phyloP scores from a whole-genome alignment of 805 yeast species.

The Tetrapisispora arboricola region DNA sequence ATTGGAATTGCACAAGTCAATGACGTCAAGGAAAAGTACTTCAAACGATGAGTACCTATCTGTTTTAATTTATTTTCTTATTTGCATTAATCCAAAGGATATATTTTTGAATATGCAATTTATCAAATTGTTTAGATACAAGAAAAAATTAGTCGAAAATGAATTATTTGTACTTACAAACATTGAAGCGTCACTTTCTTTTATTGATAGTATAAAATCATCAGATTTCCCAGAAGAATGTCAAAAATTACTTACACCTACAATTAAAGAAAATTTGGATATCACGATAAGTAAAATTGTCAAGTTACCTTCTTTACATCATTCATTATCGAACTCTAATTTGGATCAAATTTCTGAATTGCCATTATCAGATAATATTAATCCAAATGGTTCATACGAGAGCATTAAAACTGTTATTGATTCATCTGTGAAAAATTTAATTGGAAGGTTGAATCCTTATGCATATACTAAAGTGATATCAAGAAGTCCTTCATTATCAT shows the following conservation, averaged over 20 bases:
- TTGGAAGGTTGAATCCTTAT: constrained; percentile 25
- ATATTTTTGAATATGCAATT: constrained; percentile 23
- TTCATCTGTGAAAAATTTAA: constrained; percentile 21
- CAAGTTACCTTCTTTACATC: constrained; percentile 2
- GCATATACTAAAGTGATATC: constrained; percentile 19
- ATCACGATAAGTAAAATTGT: constrained; percentile 15
- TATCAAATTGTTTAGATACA: constrained; percentile 26
- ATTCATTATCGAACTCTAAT: background rate
- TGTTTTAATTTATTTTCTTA: constrained; percentile 21
- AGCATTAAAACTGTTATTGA: constrained; percentile 24
- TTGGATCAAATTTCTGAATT: background rate
- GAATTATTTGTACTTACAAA: constrained; percentile 28
- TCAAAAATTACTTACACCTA: constrained; percentile 9
- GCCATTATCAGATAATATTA: background rate
- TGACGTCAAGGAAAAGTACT: constrained; percentile 17
- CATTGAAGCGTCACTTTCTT: constrained; percentile 27
- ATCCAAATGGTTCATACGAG: constrained; percentile 20
- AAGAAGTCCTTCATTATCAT: constrained; percentile 12
- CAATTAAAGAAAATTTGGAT: constrained; percentile 12
- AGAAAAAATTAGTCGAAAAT: constrained; percentile 24
- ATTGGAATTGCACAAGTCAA: constrained; percentile 20
- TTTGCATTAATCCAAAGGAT: constrained; percentile 16
- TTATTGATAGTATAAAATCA: constrained; percentile 23
- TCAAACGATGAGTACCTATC: constrained; percentile 28
- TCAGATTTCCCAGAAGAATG: constrained; percentile 14